phyloP scores from a whole-genome alignment of 31 red algal genomes.

The Asparagopsis taxiformis region DNA sequence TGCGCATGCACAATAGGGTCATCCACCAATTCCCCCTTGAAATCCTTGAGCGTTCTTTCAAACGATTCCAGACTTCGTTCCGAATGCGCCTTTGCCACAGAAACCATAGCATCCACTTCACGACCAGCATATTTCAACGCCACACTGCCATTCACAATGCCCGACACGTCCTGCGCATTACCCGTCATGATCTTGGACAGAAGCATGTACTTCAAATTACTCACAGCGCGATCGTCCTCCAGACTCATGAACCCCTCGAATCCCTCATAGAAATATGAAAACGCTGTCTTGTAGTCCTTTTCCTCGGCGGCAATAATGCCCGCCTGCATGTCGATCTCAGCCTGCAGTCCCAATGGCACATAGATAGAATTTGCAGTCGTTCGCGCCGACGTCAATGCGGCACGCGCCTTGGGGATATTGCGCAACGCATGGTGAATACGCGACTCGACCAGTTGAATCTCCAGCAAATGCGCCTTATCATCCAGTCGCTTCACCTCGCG shows the following conservation, averaged over 20 bases:
- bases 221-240: constrained; percentile 79
- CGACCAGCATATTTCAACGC: constrained; percentile 90
- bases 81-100: constrained; percentile 84
- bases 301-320: constrained; percentile 97
- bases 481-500: constrained; percentile 96
- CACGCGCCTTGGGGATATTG: constrained; percentile 95
- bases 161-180: constrained; percentile 75
- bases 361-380: constrained; percentile 99
- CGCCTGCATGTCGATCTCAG: constrained; percentile 97
- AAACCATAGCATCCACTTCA: constrained; percentile 93
- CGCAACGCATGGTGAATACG: constrained; percentile 94
- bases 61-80: constrained; percentile 84
- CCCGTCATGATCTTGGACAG: constrained; percentile 98
- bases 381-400: constrained; percentile 90
- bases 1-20: constrained; percentile 94
- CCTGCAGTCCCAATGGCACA: constrained; percentile 92
- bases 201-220: constrained; percentile 98
- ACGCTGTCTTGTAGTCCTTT: constrained; percentile 99
- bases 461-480: constrained; percentile 96
- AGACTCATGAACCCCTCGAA: constrained; percentile 96
- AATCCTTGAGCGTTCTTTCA: constrained; percentile 79
- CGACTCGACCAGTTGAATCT: constrained; percentile 96
- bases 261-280: constrained; percentile 99
- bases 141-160: constrained; percentile 84
- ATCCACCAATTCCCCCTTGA: constrained; percentile 73